Evolutionary conservation across 2,329 filamentous ascomycete genomes (phyloP).

Genomic region (Fusarium setosum): DNA sequence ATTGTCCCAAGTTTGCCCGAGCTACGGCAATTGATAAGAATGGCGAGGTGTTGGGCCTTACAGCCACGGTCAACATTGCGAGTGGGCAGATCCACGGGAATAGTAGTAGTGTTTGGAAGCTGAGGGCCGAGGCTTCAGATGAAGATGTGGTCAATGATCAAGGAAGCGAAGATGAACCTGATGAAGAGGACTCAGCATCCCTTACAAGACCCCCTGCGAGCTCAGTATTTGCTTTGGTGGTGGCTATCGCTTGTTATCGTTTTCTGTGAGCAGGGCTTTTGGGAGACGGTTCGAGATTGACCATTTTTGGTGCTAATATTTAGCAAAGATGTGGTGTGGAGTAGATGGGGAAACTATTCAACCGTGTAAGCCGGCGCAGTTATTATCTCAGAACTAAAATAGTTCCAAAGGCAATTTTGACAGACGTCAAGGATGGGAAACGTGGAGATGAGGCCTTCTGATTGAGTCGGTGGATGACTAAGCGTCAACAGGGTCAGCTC

Average conservation of each 20-base stretch:
- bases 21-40: slow-evolving; percentile 29
- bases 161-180: not conserved
- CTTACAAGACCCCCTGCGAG: slow-evolving; percentile 2
- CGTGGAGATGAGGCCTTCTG: not conserved
- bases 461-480: slow-evolving; percentile 29
- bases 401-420: slow-evolving; percentile 1
- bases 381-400: slow-evolving; percentile 9
- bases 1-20: slow-evolving; percentile 24
- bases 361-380: slow-evolving; percentile 2
- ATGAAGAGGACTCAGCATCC: slow-evolving; percentile 24
- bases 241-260: slow-evolving; percentile 17
- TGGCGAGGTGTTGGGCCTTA: slow-evolving; percentile 33
- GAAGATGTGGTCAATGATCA: not conserved
- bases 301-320: slow-evolving; percentile 33
- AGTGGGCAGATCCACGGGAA: slow-evolving; percentile 33
- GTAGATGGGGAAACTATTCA: slow-evolving; percentile 2
- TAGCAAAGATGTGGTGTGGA: slow-evolving; percentile 9
- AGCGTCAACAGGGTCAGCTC: slow-evolving; percentile 14
- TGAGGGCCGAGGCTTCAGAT: slow-evolving; percentile 7
- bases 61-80: slow-evolving; percentile 30
- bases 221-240: slow-evolving; percentile 19
- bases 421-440: not conserved
- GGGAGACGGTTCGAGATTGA: not conserved
- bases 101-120: slow-evolving; percentile 34
- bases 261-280: slow-evolving; percentile 9